Percentiles rank a stretch among this genome's conserved stretches.
Evolutionary conservation across 805 yeast genomes (phyloP).

Genomic region (Pichia sporocuriosa): DNA sequence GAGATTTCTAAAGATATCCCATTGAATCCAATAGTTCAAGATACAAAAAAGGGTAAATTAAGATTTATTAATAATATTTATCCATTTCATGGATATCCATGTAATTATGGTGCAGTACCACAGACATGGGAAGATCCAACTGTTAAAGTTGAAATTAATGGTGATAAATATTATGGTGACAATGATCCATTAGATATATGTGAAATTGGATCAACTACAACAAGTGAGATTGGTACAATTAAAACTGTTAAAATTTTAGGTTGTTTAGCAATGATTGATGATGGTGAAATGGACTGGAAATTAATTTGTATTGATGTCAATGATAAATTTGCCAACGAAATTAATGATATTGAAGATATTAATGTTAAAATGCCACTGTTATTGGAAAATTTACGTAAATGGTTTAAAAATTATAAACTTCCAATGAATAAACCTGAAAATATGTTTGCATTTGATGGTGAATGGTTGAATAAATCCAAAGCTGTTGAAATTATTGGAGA

Average conservation of each 20-base stretch:
- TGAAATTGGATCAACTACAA: conserved; percentile 63
- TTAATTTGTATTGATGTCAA: conserved; percentile 60
- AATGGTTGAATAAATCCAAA: conserved; percentile 35
- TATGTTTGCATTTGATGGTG: conserved; percentile 67
- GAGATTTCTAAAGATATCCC: conserved; percentile 55
- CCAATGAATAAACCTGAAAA: conserved; percentile 79
- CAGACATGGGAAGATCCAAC: conserved; percentile 98
- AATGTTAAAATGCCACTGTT: conserved; percentile 64
- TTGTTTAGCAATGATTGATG: conserved; percentile 74
- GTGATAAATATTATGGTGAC: conserved; percentile 53
- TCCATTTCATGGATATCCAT: conserved; percentile 81
- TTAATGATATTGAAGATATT: conserved; percentile 64
- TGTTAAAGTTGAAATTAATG: conserved; percentile 28
- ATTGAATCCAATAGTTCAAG: conserved; percentile 78
- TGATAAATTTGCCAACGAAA: conserved; percentile 56
- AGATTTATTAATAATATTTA: conserved; percentile 73
- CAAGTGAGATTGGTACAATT: conserved; percentile 40
- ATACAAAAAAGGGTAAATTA: conserved; percentile 57
- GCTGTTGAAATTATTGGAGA: conserved; percentile 57
- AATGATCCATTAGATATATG: conserved; percentile 94
- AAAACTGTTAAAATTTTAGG: conserved; percentile 66
- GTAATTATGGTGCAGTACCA: conserved; percentile 83
- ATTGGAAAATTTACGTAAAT: conserved; percentile 56
- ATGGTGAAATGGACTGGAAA: conserved; percentile 97
- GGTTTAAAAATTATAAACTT: conserved; percentile 81